Conservation (phyloP, 2,329 filamentous ascomycete species). For the Zelopaecilomyces penicillatus region DNA sequence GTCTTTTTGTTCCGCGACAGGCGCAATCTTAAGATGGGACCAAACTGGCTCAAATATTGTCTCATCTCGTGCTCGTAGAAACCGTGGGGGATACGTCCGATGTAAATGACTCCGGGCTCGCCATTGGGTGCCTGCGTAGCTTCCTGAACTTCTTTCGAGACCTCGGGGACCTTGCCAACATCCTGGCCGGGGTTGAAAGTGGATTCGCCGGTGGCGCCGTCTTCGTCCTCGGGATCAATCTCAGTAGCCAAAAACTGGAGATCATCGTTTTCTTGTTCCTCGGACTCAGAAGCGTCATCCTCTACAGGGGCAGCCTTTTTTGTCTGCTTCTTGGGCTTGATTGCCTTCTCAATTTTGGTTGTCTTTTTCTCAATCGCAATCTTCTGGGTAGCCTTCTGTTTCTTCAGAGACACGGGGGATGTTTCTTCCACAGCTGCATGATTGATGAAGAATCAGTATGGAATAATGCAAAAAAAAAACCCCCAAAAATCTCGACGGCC, state of each 20-base stretch:
- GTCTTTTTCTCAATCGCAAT: conserved; percentile 25
- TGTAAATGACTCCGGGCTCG: conserved; percentile 73
- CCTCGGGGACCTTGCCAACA: conserved; percentile 42
- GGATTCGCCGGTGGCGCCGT: conserved; percentile 25
- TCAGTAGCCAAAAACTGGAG: conserved; percentile 35
- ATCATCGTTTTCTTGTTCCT: conserved; percentile 33
- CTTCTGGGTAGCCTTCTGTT: conserved; percentile 36
- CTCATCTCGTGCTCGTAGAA: conserved; percentile 97
- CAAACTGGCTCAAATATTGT: conserved; percentile 90
- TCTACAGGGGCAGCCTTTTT: conserved; percentile 20
- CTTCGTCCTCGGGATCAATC: conserved; percentile 37
- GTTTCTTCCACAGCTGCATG: conserved; percentile 33
- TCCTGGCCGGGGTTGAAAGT: conserved; percentile 41
- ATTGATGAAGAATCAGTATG: background rate
- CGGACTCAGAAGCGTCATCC: conserved; percentile 23
- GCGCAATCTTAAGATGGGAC: conserved; percentile 66
- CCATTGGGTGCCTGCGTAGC: conserved; percentile 35
- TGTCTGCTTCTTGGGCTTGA: conserved; percentile 21
- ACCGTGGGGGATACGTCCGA: conserved; percentile 82
- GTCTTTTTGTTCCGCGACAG: conserved; percentile 89
- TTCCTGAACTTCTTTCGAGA: conserved; percentile 36
- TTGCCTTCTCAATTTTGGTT: conserved; percentile 16
- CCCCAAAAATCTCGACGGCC: background rate
- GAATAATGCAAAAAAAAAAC: conserved; percentile 12
- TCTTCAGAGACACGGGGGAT: conserved; percentile 36